These are phyloP conservation scores for Oryza brachyantha DNA, from an alignment of 176 grass and related monocot species.

Conservation along the genomic window DNA sequence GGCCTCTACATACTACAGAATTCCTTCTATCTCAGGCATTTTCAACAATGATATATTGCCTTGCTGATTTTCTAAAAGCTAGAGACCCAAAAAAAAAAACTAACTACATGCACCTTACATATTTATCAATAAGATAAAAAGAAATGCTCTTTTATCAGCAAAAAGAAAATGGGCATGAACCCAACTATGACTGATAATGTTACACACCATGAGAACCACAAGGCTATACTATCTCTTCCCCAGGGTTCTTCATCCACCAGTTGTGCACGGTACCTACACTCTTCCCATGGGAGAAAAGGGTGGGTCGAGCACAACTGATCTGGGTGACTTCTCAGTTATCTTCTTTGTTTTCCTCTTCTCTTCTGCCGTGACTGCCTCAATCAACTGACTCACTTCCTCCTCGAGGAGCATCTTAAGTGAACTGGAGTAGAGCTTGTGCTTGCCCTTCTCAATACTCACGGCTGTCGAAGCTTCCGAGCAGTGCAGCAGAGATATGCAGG, in stretches of 20 bases:
- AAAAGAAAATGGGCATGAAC: slow-evolving; percentile 36
- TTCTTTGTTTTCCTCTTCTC: slow-evolving; percentile 60
- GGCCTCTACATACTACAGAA: slow-evolving; percentile 11
- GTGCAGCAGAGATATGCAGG: slow-evolving; percentile 81
- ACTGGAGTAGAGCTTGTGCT: slow-evolving; percentile 70
- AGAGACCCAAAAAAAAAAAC: background rate
- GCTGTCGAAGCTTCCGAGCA: slow-evolving; percentile 53
- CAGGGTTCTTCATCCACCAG: background rate
- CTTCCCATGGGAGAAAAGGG: slow-evolving; percentile 89
- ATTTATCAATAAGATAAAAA: slow-evolving; percentile 35
- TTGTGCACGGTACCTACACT: slow-evolving; percentile 38
- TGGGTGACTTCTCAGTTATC: slow-evolving; percentile 50
- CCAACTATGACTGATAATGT: slow-evolving; percentile 1
- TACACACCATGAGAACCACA: background rate
- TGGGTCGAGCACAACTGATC: slow-evolving; percentile 47
- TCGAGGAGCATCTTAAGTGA: slow-evolving; percentile 83
- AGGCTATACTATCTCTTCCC: background rate
- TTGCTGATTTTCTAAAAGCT: slow-evolving; percentile 31
- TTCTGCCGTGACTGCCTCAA: slow-evolving; percentile 77
- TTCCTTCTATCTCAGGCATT: slow-evolving; percentile 16
- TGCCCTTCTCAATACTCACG: slow-evolving; percentile 59
- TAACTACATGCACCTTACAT: slow-evolving; percentile 19
- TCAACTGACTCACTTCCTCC: slow-evolving; percentile 79
- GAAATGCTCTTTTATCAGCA: slow-evolving; percentile 16
- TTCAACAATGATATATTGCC: slow-evolving; percentile 21